Percentiles rank a stretch among this genome's conserved stretches.
These are phyloP conservation scores for Podila horticola DNA, from an alignment of 192 early-diverging fungal genomes.

Conservation along the genomic window DNA sequence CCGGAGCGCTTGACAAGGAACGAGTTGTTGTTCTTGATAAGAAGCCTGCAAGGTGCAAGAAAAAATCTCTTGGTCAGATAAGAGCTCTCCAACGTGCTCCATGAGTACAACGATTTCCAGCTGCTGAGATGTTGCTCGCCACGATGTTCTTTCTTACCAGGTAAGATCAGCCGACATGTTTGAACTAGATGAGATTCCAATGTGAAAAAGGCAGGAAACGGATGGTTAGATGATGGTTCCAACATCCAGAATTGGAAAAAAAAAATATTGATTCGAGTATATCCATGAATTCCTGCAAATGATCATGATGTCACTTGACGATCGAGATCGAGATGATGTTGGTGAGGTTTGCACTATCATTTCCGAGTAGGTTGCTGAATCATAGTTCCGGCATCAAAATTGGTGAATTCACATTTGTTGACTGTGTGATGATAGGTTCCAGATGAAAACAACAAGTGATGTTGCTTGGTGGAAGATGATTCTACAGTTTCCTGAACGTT, in stretches of 20 bases:
- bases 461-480: not conserved
- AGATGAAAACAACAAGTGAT: not conserved
- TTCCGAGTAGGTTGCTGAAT: slow-evolving; percentile 22
- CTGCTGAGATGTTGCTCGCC: too few species aligned
- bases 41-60: slow-evolving; percentile 49
- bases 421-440: not conserved
- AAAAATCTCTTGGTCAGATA: not conserved
- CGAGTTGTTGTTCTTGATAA: slow-evolving; percentile 80
- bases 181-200: slow-evolving; percentile 25
- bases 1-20: slow-evolving; percentile 88
- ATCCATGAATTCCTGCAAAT: not conserved
- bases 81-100: not conserved
- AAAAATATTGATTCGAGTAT: not conserved
- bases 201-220: not conserved
- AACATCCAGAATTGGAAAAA: not conserved
- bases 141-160: slow-evolving; percentile 28
- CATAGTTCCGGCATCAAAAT: slow-evolving; percentile 36
- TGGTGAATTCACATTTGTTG: not conserved
- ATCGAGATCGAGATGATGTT: not conserved
- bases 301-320: not conserved
- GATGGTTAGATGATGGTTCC: slow-evolving; percentile 14
- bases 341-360: not conserved
- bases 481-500: not conserved
- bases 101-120: too few species aligned
- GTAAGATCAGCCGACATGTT: slow-evolving; percentile 58